Percentiles rank a stretch among this genome's conserved stretches.
Conservation (phyloP, 306 rosid genomes). For the Styphnolobium japonicum region DNA sequence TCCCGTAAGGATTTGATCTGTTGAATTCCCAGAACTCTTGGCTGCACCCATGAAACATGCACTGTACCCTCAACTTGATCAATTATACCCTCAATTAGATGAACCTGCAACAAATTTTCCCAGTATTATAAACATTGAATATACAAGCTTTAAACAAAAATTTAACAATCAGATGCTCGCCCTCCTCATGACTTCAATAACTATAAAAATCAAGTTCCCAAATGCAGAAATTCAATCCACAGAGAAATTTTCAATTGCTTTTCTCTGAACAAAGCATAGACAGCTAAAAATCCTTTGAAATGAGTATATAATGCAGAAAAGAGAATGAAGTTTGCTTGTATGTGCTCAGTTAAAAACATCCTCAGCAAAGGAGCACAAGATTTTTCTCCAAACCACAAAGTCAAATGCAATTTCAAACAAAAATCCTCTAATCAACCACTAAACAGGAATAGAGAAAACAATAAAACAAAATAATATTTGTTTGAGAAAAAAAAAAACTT, state of each 20-base stretch:
- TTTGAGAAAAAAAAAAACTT: not conserved
- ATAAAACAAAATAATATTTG: not conserved
- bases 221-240: not conserved
- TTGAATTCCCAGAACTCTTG: conserved; percentile 88
- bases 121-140: not conserved
- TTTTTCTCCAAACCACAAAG: not conserved
- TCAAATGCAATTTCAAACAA: not conserved
- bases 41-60: conserved; percentile 99
- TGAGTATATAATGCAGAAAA: not conserved
- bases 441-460: not conserved
- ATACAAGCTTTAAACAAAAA: not conserved
- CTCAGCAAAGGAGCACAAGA: not conserved
- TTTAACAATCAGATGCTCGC: not conserved
- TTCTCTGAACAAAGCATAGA: not conserved
- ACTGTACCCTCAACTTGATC: conserved; percentile 96
- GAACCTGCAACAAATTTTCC: conserved; percentile 60
- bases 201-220: not conserved
- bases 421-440: not conserved
- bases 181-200: not conserved
- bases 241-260: not conserved
- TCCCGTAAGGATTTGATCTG: conserved; percentile 89
- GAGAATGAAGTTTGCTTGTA: not conserved
- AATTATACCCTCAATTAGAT: conserved; percentile 93
- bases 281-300: not conserved
- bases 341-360: not conserved